Evolutionary conservation across 768 basidiomycete genomes (phyloP), one percentile per base, ranked within the genome.

Genomic region (Serendipita vermifera): DNA sequence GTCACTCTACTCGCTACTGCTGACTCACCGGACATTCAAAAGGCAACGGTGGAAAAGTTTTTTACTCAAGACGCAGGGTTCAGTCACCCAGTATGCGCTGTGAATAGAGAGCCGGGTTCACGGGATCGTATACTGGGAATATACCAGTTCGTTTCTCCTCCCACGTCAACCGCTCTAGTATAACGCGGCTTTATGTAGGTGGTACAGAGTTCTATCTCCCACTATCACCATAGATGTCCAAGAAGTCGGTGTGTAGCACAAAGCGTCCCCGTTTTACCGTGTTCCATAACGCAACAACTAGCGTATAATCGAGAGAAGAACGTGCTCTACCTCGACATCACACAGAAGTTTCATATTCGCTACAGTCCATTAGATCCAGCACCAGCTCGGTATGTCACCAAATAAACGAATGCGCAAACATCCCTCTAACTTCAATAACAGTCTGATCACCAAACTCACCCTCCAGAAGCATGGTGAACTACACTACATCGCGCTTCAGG

Each of bases 151-250:
- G 75, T 64, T n/a, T 13, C 6, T 14, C 15, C 38, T 9, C 22
- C 4, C 24, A 2, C 17, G 2, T 38, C 17, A 32, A 14, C 3
- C 17, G 7, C 11, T 17, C 15, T 3, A 55, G 36, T 36, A 29
- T 33, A 5, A 56, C 33, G 2, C 22, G 13, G 13, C 35, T 11
- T 13, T 32, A 14, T 26, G 13, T 55, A 80, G 79, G 61, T 83
- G 80, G 79, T 81, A 81, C 64, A 77, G 82, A 51, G 69, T 83
- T 32, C 65, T 81, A 63, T 82, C 79, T 11, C 82, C 81, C 0
- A 60, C 65, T 22, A 70, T 76, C 22, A 65, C 73, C 6, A 60
- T 76, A 33, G 59, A 69, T 1, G 69, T 80, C 2, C 63, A 68
- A 5, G 71, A 64, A 55, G 70, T 78, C 56, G 71, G 78, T 77